phyloP scores from a whole-genome alignment of 148 eudicot species.

The Mesembryanthemum crystallinum region DNA sequence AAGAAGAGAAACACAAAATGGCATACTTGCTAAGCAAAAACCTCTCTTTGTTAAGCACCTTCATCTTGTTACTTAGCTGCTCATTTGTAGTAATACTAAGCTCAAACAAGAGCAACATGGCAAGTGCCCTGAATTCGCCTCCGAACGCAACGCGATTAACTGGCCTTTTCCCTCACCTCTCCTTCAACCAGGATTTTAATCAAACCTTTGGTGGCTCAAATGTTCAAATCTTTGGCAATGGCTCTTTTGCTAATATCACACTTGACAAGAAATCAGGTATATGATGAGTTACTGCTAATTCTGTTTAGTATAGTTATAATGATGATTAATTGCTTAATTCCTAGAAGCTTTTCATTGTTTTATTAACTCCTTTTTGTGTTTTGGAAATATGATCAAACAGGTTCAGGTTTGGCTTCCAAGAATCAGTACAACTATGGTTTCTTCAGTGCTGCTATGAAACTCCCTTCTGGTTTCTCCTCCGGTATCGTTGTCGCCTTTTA shows the following conservation, averaged over 20 bases:
- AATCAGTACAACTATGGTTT: conserved; percentile 67
- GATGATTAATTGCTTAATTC: neutral
- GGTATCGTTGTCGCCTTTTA: conserved; percentile 91
- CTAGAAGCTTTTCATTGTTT: neutral
- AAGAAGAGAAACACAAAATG: conserved; percentile 34
- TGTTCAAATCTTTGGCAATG: conserved; percentile 51
- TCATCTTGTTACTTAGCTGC: neutral
- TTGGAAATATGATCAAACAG: conserved; percentile 28
- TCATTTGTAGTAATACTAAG: neutral
- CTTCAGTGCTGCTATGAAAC: conserved; percentile 78
- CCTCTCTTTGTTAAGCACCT: conserved; percentile 9
- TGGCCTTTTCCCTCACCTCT: conserved; percentile 39
- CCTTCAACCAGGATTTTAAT: conserved; percentile 43
- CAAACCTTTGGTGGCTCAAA: conserved; percentile 55
- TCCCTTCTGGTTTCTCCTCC: conserved; percentile 83
- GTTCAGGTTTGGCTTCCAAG: conserved; percentile 70
- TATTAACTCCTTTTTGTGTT: neutral
- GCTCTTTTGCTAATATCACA: conserved; percentile 51
- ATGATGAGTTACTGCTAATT: neutral
- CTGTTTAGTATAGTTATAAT: neutral
- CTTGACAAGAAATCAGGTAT: conserved; percentile 71
- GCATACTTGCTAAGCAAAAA: conserved; percentile 24
- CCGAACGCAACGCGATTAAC: conserved; percentile 54
- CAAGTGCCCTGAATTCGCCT: conserved; percentile 36
- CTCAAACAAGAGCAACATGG: conserved; percentile 13